Percentiles rank a stretch among this genome's conserved stretches.
These are phyloP conservation scores for Torulaspora quercuum DNA, from an alignment of 805 yeast species.

Conservation along the genomic window DNA sequence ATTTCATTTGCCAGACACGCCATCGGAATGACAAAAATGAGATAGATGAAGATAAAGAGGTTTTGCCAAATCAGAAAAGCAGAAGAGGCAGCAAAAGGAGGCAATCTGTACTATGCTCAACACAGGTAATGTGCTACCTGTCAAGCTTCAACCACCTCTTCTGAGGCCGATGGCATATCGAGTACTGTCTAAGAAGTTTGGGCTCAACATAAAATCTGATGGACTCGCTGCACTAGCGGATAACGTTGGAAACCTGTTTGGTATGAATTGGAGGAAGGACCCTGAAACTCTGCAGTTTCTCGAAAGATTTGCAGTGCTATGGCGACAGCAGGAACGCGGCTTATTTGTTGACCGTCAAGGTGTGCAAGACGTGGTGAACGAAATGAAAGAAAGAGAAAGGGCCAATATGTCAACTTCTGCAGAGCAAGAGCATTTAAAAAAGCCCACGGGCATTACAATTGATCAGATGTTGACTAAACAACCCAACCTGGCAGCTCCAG, in stretches of 20 bases:
- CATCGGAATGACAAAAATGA: no score
- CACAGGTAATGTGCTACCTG: slow-evolving; percentile 55
- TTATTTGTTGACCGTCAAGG: slow-evolving; percentile 77
- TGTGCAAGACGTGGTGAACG: slow-evolving; percentile 59
- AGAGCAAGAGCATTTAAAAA: neutral
- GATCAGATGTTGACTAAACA: slow-evolving; percentile 6
- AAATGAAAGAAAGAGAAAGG: slow-evolving; percentile 41
- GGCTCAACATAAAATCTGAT: slow-evolving; percentile 81
- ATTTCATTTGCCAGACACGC: no score
- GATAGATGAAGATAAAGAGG: no score
- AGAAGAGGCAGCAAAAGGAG: neutral
- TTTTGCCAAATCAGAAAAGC: no score
- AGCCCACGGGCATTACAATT: slow-evolving; percentile 5
- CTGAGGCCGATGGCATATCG: slow-evolving; percentile 90
- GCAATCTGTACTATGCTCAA: slow-evolving; percentile 17
- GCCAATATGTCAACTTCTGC: slow-evolving; percentile 12
- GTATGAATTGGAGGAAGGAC: slow-evolving; percentile 72
- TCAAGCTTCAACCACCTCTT: slow-evolving; percentile 72
- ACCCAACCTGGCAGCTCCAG: neutral
- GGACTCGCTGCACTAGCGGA: slow-evolving; percentile 73
- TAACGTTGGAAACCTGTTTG: slow-evolving; percentile 72
- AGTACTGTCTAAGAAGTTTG: slow-evolving; percentile 85
- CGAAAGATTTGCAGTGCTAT: slow-evolving; percentile 72
- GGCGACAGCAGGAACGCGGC: slow-evolving; percentile 91
- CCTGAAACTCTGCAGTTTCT: slow-evolving; percentile 37